phyloP scores from a whole-genome alignment of 805 yeast species.

The Zygosaccharomyces bisporus region DNA sequence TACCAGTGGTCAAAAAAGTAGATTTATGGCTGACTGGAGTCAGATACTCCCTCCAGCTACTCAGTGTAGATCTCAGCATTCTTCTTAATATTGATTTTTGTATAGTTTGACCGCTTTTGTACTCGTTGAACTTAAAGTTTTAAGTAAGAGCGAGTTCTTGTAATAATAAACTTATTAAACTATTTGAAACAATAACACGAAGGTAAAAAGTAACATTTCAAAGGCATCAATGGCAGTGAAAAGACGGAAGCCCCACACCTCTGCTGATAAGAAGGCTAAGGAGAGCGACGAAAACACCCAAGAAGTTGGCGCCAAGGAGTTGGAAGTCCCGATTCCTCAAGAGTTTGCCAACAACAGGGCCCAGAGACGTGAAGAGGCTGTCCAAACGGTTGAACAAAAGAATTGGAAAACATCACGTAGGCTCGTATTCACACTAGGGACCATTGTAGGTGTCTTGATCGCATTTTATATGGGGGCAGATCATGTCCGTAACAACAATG shows the following conservation, averaged over 20 bases:
- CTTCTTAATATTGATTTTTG: not conserved
- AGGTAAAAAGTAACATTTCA: not conserved
- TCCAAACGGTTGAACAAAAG: conserved; percentile 9
- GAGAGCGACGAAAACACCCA: not conserved
- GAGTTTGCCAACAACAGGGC: conserved; percentile 1
- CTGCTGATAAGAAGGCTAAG: conserved; percentile 1
- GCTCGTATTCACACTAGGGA: conserved; percentile 63
- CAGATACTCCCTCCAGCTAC: conserved; percentile 84
- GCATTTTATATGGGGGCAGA: conserved; percentile 59
- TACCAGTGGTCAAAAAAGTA: conserved; percentile 81
- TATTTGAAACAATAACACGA: not conserved
- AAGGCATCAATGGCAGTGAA: not conserved
- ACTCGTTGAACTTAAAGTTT: conserved; percentile 3
- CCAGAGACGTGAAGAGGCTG: conserved; percentile 3
- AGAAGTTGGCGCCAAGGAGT: not conserved
- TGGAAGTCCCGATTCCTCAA: conserved; percentile 3
- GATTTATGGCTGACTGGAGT: conserved; percentile 90
- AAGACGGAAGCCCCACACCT: not conserved
- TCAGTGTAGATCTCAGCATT: conserved; percentile 67
- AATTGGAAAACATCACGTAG: conserved; percentile 49
- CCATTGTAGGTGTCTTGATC: conserved; percentile 60
- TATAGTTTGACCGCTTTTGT: not conserved
- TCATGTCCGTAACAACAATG: conserved; percentile 27
- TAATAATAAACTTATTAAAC: not conserved
- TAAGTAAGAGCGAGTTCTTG: conserved; percentile 1